These are phyloP conservation scores for Aureobasidium melanogenum DNA, from an alignment of 2,329 filamentous ascomycete genomes.

Conservation along the genomic window DNA sequence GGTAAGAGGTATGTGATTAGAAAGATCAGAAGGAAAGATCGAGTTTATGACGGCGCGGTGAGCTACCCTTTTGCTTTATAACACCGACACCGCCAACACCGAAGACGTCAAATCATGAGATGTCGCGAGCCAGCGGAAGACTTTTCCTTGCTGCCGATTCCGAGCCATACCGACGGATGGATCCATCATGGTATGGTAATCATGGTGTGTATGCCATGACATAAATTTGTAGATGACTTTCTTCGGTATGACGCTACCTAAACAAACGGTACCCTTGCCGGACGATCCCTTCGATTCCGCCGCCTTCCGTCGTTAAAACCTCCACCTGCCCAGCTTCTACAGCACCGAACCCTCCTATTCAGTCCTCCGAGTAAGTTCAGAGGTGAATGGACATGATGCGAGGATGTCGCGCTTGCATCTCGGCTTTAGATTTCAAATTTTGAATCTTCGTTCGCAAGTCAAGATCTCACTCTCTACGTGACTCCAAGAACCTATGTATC, in stretches of 20 bases:
- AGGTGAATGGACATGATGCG: neutral
- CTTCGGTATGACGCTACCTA: neutral
- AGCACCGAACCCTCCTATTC: too few species aligned
- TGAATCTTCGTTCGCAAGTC: neutral
- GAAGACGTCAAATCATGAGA: neutral
- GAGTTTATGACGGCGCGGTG: neutral
- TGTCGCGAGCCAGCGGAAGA: neutral
- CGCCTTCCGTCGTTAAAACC: neutral
- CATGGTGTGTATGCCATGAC: neutral
- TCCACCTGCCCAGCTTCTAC: neutral
- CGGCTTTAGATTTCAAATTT: neutral
- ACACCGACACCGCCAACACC: neutral
- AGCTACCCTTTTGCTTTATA: neutral
- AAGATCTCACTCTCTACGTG: neutral
- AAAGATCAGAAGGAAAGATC: neutral
- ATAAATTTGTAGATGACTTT: neutral
- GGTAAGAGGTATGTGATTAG: neutral
- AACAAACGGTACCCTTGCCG: neutral
- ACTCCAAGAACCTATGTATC: neutral
- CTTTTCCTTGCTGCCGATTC: neutral
- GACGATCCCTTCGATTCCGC: slow-evolving; percentile 1
- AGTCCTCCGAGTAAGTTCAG: neutral
- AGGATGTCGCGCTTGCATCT: neutral
- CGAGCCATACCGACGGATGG: slow-evolving; percentile 1
- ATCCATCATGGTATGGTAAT: neutral